phyloP scores from a whole-genome alignment of 1,284 basidiomycete genomes.

The Irpex sp. region DNA sequence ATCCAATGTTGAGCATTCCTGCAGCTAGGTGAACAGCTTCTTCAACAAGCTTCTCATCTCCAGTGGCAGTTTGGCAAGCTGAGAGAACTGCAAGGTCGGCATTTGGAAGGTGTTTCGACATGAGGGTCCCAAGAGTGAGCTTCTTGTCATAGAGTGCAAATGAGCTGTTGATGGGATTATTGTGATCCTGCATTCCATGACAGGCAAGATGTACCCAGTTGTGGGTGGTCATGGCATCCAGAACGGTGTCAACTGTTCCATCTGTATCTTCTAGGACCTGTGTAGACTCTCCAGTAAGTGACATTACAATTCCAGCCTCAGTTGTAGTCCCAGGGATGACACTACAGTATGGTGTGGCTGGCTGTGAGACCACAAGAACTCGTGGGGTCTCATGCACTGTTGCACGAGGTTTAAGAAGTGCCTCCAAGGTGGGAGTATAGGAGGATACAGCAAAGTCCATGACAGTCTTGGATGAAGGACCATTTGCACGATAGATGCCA shows the following conservation, averaged over 20 bases:
- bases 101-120: neutral
- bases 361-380: neutral
- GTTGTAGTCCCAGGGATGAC: neutral
- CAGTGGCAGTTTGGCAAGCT: too few relatives aligned
- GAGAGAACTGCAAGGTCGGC: too few relatives aligned
- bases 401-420: neutral
- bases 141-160: slow-evolving; percentile 14
- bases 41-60: too few relatives aligned
- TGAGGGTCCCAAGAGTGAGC: slow-evolving; percentile 13
- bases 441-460: neutral
- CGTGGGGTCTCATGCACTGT: neutral
- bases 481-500: neutral
- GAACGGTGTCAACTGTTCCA: slow-evolving; percentile 3
- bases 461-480: neutral
- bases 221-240: slow-evolving; percentile 7
- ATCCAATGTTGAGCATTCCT: too few relatives aligned
- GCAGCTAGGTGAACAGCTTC: too few relatives aligned
- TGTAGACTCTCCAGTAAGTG: neutral
- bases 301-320: neutral
- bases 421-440: neutral
- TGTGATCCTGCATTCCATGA: slow-evolving; percentile 15
- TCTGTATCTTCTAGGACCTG: neutral
- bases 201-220: slow-evolving; percentile 20
- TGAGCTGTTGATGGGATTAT: slow-evolving; percentile 10
- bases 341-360: neutral